phyloP scores from a whole-genome alignment of 148 eudicot genomes.

The Polygonum aviculare region DNA sequence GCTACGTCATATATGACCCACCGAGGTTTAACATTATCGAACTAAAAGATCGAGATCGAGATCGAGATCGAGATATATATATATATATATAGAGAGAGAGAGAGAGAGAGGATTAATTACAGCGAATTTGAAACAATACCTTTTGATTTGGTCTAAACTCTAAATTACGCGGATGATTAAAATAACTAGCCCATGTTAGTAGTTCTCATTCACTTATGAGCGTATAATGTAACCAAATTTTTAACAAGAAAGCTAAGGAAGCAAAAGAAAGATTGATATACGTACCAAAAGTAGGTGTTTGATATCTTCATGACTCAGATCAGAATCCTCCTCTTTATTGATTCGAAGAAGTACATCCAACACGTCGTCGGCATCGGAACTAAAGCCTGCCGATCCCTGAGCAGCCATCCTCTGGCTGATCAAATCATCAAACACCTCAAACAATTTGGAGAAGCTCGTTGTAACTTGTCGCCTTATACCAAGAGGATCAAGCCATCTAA shows the following conservation, averaged over 20 bases:
- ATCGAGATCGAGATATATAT: no score
- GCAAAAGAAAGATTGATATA: background rate
- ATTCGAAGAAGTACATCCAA: slow-evolving; percentile 19
- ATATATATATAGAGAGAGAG: no score
- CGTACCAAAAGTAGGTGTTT: slow-evolving; percentile 25
- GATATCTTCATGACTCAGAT: slow-evolving; percentile 21
- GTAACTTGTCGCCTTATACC: slow-evolving; percentile 1
- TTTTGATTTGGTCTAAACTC: no score
- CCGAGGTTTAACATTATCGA: no score
- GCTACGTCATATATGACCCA: no score
- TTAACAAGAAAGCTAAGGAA: background rate
- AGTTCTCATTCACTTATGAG: no score
- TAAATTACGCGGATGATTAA: no score
- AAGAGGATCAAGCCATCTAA: background rate
- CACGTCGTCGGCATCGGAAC: slow-evolving; percentile 17
- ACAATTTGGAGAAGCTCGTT: background rate
- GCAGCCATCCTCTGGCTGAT: slow-evolving; percentile 11
- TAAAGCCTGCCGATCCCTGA: background rate
- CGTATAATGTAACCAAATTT: no score
- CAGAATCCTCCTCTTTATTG: slow-evolving; percentile 4
- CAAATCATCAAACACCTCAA: background rate
- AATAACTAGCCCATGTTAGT: no score
- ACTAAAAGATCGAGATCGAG: no score
- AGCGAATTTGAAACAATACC: no score
- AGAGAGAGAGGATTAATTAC: no score